A percentile compares a stretch with the other conserved stretches of the same genome.
Evolutionary conservation across 176 grass and related monocot species (phyloP).

Genomic region (Phyllostachys edulis): DNA sequence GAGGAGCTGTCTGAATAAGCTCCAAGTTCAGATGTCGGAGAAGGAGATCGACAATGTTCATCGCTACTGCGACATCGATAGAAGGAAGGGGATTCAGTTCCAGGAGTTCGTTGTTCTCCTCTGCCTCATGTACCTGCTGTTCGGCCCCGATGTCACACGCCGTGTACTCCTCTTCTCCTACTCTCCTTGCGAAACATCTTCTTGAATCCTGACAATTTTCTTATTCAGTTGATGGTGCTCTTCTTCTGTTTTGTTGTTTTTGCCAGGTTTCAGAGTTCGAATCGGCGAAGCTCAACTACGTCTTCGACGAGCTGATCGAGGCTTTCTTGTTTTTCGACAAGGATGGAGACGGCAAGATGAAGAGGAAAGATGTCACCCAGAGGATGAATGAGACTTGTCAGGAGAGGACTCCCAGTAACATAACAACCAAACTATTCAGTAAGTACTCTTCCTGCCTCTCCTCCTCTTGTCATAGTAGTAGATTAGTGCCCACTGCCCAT

Average conservation of each 20-base stretch:
- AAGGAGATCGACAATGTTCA: constrained; percentile 35
- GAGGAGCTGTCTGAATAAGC: constrained; percentile 42
- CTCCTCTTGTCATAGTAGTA: neutral
- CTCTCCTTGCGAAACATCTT: too few relatives aligned
- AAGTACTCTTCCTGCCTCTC: neutral
- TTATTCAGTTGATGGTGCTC: too few relatives aligned
- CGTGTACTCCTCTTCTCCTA: too few relatives aligned
- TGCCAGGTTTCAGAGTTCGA: too few relatives aligned
- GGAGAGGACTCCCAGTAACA: constrained; percentile 14
- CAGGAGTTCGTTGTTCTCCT: constrained; percentile 72
- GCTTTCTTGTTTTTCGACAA: too few relatives aligned
- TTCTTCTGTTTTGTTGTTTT: too few relatives aligned
- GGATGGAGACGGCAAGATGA: too few relatives aligned
- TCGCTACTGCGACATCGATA: constrained; percentile 24
- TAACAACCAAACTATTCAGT: constrained; percentile 61
- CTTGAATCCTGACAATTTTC: too few relatives aligned
- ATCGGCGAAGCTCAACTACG: too few relatives aligned
- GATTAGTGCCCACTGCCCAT: neutral
- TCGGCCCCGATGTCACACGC: constrained; percentile 37
- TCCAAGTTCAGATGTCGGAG: constrained; percentile 50
- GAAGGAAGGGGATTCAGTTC: constrained; percentile 56
- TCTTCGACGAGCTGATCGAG: too few relatives aligned
- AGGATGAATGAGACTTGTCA: too few relatives aligned
- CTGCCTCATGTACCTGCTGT: constrained; percentile 65
- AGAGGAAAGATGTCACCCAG: too few relatives aligned